These are phyloP conservation scores for Pochonia chlamydosporia DNA, from an alignment of 2,329 filamentous ascomycete species.

Conservation along the genomic window DNA sequence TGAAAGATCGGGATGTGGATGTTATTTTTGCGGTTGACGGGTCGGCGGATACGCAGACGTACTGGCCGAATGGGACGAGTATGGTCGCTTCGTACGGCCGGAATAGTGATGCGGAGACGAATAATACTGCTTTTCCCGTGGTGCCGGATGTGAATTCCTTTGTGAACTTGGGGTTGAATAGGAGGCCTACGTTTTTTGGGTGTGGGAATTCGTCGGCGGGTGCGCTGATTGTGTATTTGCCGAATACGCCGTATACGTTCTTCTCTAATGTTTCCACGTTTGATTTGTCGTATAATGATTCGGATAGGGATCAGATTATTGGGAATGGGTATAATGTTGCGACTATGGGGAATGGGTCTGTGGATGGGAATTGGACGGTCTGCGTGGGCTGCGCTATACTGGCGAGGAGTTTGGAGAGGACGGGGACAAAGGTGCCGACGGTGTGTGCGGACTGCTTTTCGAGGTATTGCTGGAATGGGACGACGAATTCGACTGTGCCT, in stretches of 20 bases:
- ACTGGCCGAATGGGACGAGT: conserved; percentile 74
- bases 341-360: conserved; percentile 70
- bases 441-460: conserved; percentile 69
- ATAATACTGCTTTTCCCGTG: conserved; percentile 65
- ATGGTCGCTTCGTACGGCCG: conserved; percentile 70
- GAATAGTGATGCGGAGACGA: conserved; percentile 35
- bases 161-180: conserved; percentile 69
- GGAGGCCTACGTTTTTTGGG: conserved; percentile 72
- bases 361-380: conserved; percentile 64
- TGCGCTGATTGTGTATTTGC: conserved; percentile 75
- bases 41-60: conserved; percentile 62
- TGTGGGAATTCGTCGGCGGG: conserved; percentile 46
- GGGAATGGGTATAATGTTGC: conserved; percentile 74
- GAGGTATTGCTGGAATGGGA: conserved; percentile 83
- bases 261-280: conserved; percentile 72
- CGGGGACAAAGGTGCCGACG: conserved; percentile 55
- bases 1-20: conserved; percentile 66
- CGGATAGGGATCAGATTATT: conserved; percentile 67
- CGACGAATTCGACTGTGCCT: neutral
- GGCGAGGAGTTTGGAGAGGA: conserved; percentile 62
- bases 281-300: conserved; percentile 53
- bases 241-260: conserved; percentile 70
- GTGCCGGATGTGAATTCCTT: conserved; percentile 73
- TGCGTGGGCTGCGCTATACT: conserved; percentile 82
- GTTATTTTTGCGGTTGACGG: conserved; percentile 78